Conservation (phyloP, 129 eudicot species). For the Arctium minus region DNA sequence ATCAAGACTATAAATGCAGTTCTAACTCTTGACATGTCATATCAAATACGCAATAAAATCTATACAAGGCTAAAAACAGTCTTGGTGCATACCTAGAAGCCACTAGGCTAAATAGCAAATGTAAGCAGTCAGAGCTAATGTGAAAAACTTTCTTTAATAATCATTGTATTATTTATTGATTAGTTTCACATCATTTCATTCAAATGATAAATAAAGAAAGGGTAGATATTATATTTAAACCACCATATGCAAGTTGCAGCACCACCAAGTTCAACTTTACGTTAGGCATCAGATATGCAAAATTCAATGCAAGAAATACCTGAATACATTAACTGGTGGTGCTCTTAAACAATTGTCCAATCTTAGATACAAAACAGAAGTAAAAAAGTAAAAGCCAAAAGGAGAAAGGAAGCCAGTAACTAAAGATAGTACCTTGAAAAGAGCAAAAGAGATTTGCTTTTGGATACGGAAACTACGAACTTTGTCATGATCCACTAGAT, state of each 20-base stretch:
- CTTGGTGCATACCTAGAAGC: background rate
- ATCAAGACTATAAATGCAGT: no score
- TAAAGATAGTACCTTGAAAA: slow-evolving; percentile 67
- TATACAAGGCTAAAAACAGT: background rate
- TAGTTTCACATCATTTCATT: background rate
- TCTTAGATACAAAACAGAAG: background rate
- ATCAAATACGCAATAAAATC: background rate
- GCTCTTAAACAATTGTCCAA: background rate
- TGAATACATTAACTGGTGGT: background rate
- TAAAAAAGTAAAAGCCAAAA: background rate
- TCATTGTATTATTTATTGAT: background rate
- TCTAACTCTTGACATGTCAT: no score
- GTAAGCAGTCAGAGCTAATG: background rate
- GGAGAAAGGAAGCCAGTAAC: background rate
- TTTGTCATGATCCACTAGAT: slow-evolving; percentile 97
- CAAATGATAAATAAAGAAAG: background rate
- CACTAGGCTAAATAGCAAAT: background rate
- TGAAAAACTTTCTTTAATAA: background rate
- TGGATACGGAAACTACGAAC: slow-evolving; percentile 88
- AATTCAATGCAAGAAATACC: background rate
- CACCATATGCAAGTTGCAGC: background rate
- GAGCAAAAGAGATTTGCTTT: slow-evolving; percentile 69
- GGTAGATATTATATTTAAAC: background rate
- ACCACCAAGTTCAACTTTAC: background rate
- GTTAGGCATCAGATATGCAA: background rate